Evolutionary conservation across 2,329 filamentous ascomycete genomes (phyloP), one percentile per base, ranked within the genome.

Genomic region (Plectosphaerella cucumerina): DNA sequence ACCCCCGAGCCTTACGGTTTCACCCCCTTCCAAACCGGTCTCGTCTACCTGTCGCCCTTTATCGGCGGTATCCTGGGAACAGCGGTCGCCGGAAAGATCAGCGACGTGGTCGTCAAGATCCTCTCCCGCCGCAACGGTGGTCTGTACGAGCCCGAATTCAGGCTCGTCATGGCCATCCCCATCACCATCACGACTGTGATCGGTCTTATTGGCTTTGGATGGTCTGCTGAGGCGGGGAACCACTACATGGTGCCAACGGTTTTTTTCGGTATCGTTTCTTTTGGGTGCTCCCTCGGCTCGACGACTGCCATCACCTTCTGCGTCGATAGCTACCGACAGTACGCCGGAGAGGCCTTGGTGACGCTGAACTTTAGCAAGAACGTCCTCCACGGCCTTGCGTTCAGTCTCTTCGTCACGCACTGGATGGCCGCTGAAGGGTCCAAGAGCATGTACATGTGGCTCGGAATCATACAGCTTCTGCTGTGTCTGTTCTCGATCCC

Each of bases 361-460:
- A 97, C 93, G 21, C 75, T 97, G 59, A 97, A 97, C 63, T 94
- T 97, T 63, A 85, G 84, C 70, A 97, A 97, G 76, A 97, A 97
- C 64, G 80, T 97, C 50, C 81, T 97, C 23, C 93, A 97, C 61
- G 93, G 93, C 0, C 75, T 97, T 48, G 79, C 96, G 0, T 97
- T 96, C 64, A 83, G 89, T 53, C 74, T 97, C 46, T 97, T 97
- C 66, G 89, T 96, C 59, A 89, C 89, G 4, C 75, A 81, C 50
- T 97, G 93, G 93, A 74, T 97, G 20, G 80, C 87, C 26, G 65
- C 70, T 2, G 85, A 90, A 51, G 92, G 93, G 0, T 78, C 87
- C 12, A 90, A 87, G 69, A 78, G 72, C 11, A 90, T 96, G 0
- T 97, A 89, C 63, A 71, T 96, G 44, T 89, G 85, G 62, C 79